Evolutionary conservation across 345 rosid species (phyloP).

Genomic region (Rhizophora mangle): DNA sequence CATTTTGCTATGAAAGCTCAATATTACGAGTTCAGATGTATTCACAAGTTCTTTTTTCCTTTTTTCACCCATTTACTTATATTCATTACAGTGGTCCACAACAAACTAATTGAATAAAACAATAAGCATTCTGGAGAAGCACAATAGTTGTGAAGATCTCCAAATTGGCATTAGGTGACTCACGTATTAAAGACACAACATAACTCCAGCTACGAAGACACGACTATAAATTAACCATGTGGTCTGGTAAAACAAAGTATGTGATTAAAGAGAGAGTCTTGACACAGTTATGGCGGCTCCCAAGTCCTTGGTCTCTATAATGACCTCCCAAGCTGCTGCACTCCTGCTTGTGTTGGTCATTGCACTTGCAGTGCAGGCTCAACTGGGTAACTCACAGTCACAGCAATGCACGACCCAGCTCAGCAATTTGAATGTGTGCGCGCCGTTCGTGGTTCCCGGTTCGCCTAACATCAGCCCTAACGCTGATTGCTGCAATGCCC

Average conservation of each 20-base stretch:
- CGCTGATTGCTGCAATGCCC: conserved; percentile 61
- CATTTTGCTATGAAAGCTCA: neutral
- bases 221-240: conserved; percentile 16
- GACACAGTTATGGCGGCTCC: conserved; percentile 11
- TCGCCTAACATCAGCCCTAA: conserved; percentile 38
- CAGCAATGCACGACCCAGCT: conserved; percentile 60
- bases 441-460: conserved; percentile 70
- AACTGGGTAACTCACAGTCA: conserved; percentile 39
- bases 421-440: conserved; percentile 56
- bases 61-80: too few species aligned
- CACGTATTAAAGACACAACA: conserved; percentile 15
- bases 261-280: neutral
- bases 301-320: conserved; percentile 4
- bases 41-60: too few species aligned
- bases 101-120: too few species aligned
- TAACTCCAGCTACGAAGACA: neutral
- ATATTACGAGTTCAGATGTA: too few species aligned
- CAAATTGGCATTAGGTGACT: conserved; percentile 15
- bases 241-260: neutral
- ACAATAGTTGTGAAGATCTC: conserved; percentile 9
- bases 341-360: conserved; percentile 29
- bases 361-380: conserved; percentile 26
- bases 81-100: too few species aligned
- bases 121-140: neutral
- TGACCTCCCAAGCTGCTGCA: neutral